Evolutionary conservation across 495 filamentous ascomycete species (phyloP).

Genomic region (Penicillium daleae): DNA sequence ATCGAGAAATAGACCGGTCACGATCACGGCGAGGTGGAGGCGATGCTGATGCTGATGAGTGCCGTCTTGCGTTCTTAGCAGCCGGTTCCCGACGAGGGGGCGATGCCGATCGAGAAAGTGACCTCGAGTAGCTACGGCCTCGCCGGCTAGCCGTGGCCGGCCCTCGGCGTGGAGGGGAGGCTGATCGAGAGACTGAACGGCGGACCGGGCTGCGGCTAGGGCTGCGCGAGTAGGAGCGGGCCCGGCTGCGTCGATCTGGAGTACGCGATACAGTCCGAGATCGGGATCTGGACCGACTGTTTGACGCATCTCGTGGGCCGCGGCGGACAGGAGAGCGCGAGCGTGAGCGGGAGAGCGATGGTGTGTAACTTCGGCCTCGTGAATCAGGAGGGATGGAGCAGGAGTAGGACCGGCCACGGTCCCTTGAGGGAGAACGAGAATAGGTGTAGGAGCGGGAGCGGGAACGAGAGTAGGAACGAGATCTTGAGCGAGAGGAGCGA

Average conservation of each 20-base stretch:
- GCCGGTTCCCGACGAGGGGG: constrained; percentile 31
- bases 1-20: constrained; percentile 30
- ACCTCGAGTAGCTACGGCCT: constrained; percentile 38
- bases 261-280: constrained; percentile 35
- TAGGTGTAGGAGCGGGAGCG: constrained; percentile 45
- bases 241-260: constrained; percentile 32
- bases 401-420: constrained; percentile 42
- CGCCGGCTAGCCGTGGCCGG: constrained; percentile 17
- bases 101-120: constrained; percentile 40
- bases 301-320: constrained; percentile 37
- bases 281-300: constrained; percentile 35
- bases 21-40: constrained; percentile 33
- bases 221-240: constrained; percentile 36
- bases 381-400: constrained; percentile 45
- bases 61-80: constrained; percentile 18
- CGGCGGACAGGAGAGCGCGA: constrained; percentile 40
- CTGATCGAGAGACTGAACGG: constrained; percentile 40
- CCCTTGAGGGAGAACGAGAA: constrained; percentile 43
- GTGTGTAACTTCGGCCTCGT: constrained; percentile 43
- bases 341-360: constrained; percentile 37
- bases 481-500: constrained; percentile 36
- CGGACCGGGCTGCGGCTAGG: constrained; percentile 33
- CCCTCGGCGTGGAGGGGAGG: constrained; percentile 38
- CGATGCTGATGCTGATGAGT: constrained; percentile 35
- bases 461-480: constrained; percentile 41